These are phyloP conservation scores for Hamigera avellanea DNA, from an alignment of 495 filamentous ascomycete species.

Conservation along the genomic window DNA sequence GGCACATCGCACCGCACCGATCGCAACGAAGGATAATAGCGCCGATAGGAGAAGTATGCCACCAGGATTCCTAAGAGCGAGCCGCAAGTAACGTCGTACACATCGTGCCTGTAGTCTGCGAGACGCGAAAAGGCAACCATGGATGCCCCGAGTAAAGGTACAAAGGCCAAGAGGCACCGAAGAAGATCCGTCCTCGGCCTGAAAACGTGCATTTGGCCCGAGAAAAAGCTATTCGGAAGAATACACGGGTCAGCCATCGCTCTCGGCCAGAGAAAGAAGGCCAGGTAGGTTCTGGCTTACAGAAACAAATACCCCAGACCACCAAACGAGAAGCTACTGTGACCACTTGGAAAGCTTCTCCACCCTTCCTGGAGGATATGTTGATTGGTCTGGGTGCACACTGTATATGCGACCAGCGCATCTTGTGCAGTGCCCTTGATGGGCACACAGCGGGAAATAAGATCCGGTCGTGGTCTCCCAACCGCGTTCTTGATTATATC, in stretches of 20 bases:
- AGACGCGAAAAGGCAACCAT: conserved; percentile 85
- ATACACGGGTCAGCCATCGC: too few relatives aligned
- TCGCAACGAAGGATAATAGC: conserved; percentile 48
- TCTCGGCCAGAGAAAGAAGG: too few relatives aligned
- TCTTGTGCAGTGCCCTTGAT: conserved; percentile 48
- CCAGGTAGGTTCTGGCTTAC: conserved; percentile 13
- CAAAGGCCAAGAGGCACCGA: conserved; percentile 42
- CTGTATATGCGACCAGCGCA: conserved; percentile 56
- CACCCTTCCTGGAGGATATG: conserved; percentile 85
- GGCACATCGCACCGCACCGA: conserved; percentile 41
- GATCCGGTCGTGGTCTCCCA: conserved; percentile 80
- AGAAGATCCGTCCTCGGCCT: conserved; percentile 61
- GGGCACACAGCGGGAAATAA: conserved; percentile 81
- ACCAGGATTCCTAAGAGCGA: conserved; percentile 60
- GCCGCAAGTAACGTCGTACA: conserved; percentile 79
- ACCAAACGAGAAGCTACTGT: conserved; percentile 74
- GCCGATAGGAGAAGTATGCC: conserved; percentile 72
- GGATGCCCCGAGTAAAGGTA: conserved; percentile 67
- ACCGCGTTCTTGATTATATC: conserved; percentile 89
- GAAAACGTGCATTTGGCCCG: conserved; percentile 69
- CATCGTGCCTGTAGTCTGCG: conserved; percentile 91
- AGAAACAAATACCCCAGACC: conserved; percentile 76
- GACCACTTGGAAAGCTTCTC: conserved; percentile 85
- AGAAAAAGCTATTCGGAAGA: conserved; percentile 51
- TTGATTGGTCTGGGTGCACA: conserved; percentile 70